Percentiles rank a stretch among this genome's conserved stretches.
These are phyloP conservation scores for Heteromeles arbutifolia DNA, from an alignment of 306 rosid species.

Conservation along the genomic window DNA sequence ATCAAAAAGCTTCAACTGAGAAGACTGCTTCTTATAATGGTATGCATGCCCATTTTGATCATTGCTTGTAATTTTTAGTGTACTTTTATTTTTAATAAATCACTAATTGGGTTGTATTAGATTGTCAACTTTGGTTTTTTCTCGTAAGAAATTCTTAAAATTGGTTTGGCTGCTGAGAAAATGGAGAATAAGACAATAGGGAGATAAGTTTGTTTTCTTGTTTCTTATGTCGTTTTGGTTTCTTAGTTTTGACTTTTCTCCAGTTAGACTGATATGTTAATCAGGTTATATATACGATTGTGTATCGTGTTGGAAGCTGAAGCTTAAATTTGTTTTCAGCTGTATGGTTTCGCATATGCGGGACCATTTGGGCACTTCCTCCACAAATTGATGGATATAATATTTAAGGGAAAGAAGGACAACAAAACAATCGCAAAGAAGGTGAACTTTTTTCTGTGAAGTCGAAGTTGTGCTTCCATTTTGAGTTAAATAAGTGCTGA, in stretches of 20 bases:
- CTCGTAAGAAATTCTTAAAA: background rate
- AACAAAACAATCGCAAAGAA: conserved; percentile 69
- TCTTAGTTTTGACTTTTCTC: background rate
- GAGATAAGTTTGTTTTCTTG: background rate
- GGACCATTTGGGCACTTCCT: conserved; percentile 95
- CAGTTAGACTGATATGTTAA: background rate
- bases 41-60: conserved; percentile 7
- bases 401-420: conserved; percentile 77
- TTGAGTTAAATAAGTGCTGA: background rate
- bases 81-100: background rate
- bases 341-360: conserved; percentile 77
- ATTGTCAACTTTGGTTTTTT: background rate
- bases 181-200: background rate
- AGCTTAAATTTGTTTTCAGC: conserved; percentile 40
- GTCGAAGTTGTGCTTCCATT: background rate
- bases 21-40: conserved; percentile 76
- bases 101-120: background rate
- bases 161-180: background rate
- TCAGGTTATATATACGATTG: background rate
- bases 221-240: background rate
- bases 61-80: background rate
- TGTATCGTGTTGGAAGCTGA: background rate
- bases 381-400: conserved; percentile 75
- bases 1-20: conserved; percentile 73
- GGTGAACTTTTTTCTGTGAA: conserved; percentile 25